These are phyloP conservation scores for Ascodesmis nigricans DNA, from an alignment of 495 filamentous ascomycete genomes.

Conservation along the genomic window DNA sequence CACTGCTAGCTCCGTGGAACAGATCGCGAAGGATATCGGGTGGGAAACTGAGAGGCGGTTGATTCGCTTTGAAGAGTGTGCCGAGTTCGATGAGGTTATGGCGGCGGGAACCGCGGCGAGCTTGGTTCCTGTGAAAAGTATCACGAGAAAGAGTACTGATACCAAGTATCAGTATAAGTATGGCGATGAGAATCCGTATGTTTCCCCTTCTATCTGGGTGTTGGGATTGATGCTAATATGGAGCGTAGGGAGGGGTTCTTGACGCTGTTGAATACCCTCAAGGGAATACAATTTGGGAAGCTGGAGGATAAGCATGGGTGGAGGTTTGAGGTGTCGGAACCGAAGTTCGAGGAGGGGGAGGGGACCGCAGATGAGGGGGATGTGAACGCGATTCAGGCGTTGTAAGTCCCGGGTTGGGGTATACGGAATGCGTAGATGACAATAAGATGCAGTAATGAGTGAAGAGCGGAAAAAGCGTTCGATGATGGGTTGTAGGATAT, in stretches of 20 bases:
- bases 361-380: constrained; percentile 1
- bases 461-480: neutral
- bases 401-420: neutral
- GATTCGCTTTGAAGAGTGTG: constrained; percentile 37
- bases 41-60: constrained; percentile 43
- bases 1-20: constrained; percentile 45
- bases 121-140: constrained; percentile 72
- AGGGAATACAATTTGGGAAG: constrained; percentile 67
- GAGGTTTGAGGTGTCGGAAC: constrained; percentile 34
- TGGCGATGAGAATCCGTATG: constrained; percentile 9
- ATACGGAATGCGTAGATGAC: neutral
- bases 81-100: constrained; percentile 59
- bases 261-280: constrained; percentile 49
- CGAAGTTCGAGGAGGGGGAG: constrained; percentile 7
- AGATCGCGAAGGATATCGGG: constrained; percentile 40
- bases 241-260: constrained; percentile 48
- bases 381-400: constrained; percentile 6
- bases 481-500: neutral
- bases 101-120: constrained; percentile 85
- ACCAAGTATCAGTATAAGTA: constrained; percentile 14
- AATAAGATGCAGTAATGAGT: neutral
- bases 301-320: constrained; percentile 55
- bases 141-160: constrained; percentile 41
- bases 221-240: constrained; percentile 26
- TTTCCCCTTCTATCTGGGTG: constrained; percentile 1